These are phyloP conservation scores for Acacia acuminata DNA, from an alignment of 306 rosid genomes.

Conservation along the genomic window DNA sequence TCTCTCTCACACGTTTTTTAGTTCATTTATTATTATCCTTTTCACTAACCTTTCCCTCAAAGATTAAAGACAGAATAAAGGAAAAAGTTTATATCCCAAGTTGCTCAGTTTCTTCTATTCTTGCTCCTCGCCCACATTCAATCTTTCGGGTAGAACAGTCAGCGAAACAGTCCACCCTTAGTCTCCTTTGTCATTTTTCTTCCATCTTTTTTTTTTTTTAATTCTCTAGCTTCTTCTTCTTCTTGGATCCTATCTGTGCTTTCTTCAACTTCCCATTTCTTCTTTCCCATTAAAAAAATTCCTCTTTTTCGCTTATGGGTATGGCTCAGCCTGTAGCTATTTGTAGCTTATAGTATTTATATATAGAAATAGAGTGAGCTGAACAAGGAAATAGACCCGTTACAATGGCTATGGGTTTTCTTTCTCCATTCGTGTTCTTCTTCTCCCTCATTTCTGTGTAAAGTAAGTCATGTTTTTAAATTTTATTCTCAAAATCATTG, in stretches of 20 bases:
- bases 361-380: background rate
- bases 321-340: background rate
- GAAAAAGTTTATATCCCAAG: conserved; percentile 12
- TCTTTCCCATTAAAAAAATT: background rate
- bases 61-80: background rate
- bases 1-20: background rate
- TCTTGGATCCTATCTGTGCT: background rate
- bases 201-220: background rate
- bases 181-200: background rate
- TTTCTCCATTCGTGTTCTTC: conserved; percentile 36
- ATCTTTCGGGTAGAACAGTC: background rate
- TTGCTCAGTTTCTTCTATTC: background rate
- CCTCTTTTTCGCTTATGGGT: background rate
- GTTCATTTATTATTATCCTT: background rate
- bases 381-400: background rate
- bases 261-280: conserved; percentile 1
- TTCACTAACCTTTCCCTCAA: background rate
- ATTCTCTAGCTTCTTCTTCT: background rate
- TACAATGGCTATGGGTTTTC: conserved; percentile 33
- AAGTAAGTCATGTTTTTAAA: conserved; percentile 28
- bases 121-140: background rate
- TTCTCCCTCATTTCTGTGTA: conserved; percentile 31
- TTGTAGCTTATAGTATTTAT: background rate
- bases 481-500: background rate
- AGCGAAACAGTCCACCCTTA: background rate